Percentiles rank a stretch among this genome's conserved stretches.
Evolutionary conservation across 2,329 filamentous ascomycete species (phyloP).

Genomic region (Falciphora oryzae): DNA sequence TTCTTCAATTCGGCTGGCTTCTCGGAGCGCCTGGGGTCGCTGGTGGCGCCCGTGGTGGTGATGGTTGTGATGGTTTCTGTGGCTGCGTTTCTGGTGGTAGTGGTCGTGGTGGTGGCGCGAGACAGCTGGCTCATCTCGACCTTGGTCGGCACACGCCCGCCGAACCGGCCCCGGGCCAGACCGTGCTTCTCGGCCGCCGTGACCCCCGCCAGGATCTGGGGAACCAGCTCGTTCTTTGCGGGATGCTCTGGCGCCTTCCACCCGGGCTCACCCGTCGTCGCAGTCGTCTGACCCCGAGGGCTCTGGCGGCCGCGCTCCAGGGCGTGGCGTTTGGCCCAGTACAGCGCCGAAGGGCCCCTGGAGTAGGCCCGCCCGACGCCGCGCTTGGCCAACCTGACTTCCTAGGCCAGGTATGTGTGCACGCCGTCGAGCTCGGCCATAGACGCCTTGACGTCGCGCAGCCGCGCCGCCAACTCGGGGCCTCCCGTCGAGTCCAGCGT

Average conservation of each 20-base stretch:
- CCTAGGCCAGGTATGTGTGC: neutral
- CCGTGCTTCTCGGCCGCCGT: neutral
- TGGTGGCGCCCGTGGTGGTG: too few relatives aligned
- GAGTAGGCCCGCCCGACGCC: too few relatives aligned
- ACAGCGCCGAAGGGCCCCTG: neutral
- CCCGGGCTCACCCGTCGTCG: too few relatives aligned
- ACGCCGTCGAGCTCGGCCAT: neutral
- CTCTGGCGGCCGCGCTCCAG: neutral
- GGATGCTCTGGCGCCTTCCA: neutral
- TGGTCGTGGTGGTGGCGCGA: neutral
- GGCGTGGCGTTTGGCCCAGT: neutral
- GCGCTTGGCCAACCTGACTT: neutral
- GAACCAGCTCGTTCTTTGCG: neutral
- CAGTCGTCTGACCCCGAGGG: too few relatives aligned
- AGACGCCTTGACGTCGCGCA: neutral
- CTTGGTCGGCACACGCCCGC: too few relatives aligned
- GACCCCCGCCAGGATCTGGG: neutral
- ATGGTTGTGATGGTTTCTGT: too few relatives aligned
- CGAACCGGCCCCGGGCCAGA: neutral
- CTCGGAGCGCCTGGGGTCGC: too few relatives aligned
- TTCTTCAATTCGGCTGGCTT: too few relatives aligned
- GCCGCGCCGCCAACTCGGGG: too few relatives aligned
- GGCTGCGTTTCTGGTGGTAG: neutral
- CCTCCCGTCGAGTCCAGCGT: too few relatives aligned
- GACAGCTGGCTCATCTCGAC: neutral